phyloP scores from a whole-genome alignment of 2,329 filamentous ascomycete genomes.

The Xylogone sp. region DNA sequence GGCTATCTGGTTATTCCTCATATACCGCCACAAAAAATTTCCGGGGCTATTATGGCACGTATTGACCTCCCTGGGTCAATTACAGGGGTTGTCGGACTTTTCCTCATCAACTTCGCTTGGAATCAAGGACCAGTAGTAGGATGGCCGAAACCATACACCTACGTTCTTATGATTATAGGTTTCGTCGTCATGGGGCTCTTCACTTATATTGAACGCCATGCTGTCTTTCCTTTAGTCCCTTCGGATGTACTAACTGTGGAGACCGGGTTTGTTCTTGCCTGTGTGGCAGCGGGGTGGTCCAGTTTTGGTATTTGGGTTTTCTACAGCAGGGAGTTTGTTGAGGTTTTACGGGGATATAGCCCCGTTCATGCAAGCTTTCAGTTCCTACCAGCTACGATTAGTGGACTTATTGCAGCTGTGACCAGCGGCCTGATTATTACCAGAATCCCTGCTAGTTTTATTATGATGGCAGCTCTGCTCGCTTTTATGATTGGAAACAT shows the following conservation, averaged over 20 bases:
- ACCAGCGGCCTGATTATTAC: slow-evolving; percentile 24
- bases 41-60: slow-evolving; percentile 18
- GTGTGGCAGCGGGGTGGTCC: slow-evolving; percentile 7
- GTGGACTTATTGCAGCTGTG: slow-evolving; percentile 22
- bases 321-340: slow-evolving; percentile 7
- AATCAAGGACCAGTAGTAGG: slow-evolving; percentile 32
- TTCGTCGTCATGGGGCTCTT: slow-evolving; percentile 3
- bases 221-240: slow-evolving; percentile 19
- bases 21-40: slow-evolving; percentile 18
- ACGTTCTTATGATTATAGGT: slow-evolving; percentile 9
- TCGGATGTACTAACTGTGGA: slow-evolving; percentile 33
- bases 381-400: slow-evolving; percentile 15
- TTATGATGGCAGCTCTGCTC: slow-evolving; percentile 25
- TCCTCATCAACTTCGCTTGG: slow-evolving; percentile 54
- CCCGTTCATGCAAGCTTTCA: slow-evolving; percentile 23
- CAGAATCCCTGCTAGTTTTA: slow-evolving; percentile 21
- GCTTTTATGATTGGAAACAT: slow-evolving; percentile 26
- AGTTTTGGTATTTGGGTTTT: slow-evolving; percentile 11
- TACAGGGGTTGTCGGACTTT: slow-evolving; percentile 43
- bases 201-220: slow-evolving; percentile 11
- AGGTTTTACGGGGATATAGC: slow-evolving; percentile 15
- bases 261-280: slow-evolving; percentile 6
- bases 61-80: slow-evolving; percentile 40
- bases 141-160: slow-evolving; percentile 15
- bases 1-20: slow-evolving; percentile 36